A percentile compares a stretch with the other conserved stretches of the same genome.
phyloP scores from a whole-genome alignment of 1,284 basidiomycete genomes.

The Coniophora puteana region DNA sequence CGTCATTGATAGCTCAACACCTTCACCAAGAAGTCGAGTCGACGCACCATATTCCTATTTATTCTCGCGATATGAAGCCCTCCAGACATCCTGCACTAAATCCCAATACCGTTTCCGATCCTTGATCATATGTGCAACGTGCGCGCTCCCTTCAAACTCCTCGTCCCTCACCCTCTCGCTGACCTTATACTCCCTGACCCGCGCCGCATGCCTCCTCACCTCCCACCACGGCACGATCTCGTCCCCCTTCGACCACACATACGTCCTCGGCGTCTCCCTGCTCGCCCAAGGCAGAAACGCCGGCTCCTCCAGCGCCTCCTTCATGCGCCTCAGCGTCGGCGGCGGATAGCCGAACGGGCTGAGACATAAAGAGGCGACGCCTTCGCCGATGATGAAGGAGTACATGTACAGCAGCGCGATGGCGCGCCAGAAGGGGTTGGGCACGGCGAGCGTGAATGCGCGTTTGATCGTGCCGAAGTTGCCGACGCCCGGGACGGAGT shows the following conservation, averaged over 20 bases:
- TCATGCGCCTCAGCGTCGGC: slow-evolving; percentile 21
- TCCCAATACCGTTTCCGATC: slow-evolving; percentile 36
- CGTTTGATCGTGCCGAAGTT: slow-evolving; percentile 24
- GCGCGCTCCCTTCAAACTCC: slow-evolving; percentile 43
- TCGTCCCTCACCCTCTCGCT: slow-evolving; percentile 38
- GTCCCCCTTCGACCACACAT: slow-evolving; percentile 51
- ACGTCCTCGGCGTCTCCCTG: slow-evolving; percentile 42
- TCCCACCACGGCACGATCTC: slow-evolving; percentile 38
- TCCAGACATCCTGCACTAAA: slow-evolving; percentile 20
- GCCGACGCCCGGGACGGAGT: slow-evolving; percentile 45
- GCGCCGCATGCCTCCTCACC: slow-evolving; percentile 38
- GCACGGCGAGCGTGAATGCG: slow-evolving; percentile 39
- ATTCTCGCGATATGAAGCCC: slow-evolving; percentile 13
- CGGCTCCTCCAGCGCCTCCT: slow-evolving; percentile 28
- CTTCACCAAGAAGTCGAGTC: too few relatives aligned
- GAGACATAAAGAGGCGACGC: too few relatives aligned
- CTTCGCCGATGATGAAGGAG: slow-evolving; percentile 14
- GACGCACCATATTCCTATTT: too few relatives aligned
- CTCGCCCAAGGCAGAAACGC: slow-evolving; percentile 43
- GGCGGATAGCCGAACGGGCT: slow-evolving; percentile 14
- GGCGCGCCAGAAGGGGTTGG: slow-evolving; percentile 30
- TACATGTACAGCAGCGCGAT: slow-evolving; percentile 20
- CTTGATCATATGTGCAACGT: slow-evolving; percentile 51
- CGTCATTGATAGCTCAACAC: too few relatives aligned
- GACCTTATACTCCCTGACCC: slow-evolving; percentile 23